Conservation (phyloP, 495 filamentous ascomycete species). For the Daldinia decipiens region DNA sequence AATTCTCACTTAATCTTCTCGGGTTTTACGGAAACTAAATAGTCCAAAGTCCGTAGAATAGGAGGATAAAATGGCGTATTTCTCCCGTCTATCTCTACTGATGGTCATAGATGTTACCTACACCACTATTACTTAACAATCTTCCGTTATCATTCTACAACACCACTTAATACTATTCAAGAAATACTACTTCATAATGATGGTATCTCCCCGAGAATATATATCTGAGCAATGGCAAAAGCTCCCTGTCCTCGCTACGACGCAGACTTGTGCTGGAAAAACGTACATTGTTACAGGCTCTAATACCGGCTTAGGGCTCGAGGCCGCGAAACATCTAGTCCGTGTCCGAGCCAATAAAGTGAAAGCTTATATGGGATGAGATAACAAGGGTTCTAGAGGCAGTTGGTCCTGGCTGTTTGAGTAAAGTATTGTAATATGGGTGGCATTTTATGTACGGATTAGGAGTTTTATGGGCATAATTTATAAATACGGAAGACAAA, state of each 20-base stretch:
- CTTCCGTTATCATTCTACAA: background rate
- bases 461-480: background rate
- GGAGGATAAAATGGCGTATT: background rate
- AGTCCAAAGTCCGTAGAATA: background rate
- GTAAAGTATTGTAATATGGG: background rate
- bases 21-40: background rate
- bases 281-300: background rate
- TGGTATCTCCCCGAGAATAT: background rate
- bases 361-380: background rate
- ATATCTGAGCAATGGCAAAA: background rate
- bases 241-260: background rate
- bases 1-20: background rate
- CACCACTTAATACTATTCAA: background rate
- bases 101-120: background rate
- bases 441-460: background rate
- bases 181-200: background rate
- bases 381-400: background rate
- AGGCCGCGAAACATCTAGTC: constrained; percentile 57
- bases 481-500: background rate
- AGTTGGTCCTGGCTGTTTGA: background rate
- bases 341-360: constrained; percentile 52
- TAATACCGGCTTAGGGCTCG: constrained; percentile 49
- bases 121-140: background rate
- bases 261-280: background rate
- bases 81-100: background rate